phyloP scores from a whole-genome alignment of 371 early-diverging fungal genomes.

The Funneliformis caledonium region DNA sequence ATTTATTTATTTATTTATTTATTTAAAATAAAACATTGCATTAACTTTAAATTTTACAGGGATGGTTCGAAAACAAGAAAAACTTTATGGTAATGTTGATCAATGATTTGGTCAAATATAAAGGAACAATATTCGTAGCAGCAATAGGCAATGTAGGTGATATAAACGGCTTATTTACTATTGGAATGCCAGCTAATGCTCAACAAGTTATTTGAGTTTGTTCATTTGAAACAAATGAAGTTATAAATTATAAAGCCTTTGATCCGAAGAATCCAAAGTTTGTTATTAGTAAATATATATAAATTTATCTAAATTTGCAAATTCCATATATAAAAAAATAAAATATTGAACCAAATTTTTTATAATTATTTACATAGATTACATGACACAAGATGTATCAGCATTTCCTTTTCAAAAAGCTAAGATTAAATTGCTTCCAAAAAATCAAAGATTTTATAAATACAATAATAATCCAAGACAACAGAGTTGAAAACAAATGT shows the following conservation, averaged over 20 bases:
- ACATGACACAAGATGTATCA: not conserved
- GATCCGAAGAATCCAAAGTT: not conserved
- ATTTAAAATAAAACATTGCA: too few relatives aligned
- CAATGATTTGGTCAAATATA: constrained; percentile 47
- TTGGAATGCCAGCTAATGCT: constrained; percentile 66
- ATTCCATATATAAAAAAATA: too few relatives aligned
- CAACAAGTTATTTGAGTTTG: constrained; percentile 68
- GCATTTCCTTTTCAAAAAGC: not conserved
- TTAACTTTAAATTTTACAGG: not conserved
- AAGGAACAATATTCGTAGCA: constrained; percentile 56
- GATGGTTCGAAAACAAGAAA: constrained; percentile 51
- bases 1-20: not conserved
- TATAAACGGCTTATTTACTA: constrained; percentile 62
- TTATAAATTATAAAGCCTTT: constrained; percentile 37
- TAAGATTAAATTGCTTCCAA: not conserved
- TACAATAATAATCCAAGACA: not conserved
- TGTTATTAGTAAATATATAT: not conserved
- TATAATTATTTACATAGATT: not conserved
- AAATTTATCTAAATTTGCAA: too few relatives aligned
- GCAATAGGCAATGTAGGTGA: constrained; percentile 78
- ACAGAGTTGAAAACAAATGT: not conserved
- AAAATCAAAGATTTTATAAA: not conserved
- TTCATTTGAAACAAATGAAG: constrained; percentile 64
- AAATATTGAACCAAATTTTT: too few relatives aligned
- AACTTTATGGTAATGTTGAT: constrained; percentile 51